These are phyloP conservation scores for Ophiostoma quercus DNA, from an alignment of 2,329 filamentous ascomycete species.

Conservation along the genomic window DNA sequence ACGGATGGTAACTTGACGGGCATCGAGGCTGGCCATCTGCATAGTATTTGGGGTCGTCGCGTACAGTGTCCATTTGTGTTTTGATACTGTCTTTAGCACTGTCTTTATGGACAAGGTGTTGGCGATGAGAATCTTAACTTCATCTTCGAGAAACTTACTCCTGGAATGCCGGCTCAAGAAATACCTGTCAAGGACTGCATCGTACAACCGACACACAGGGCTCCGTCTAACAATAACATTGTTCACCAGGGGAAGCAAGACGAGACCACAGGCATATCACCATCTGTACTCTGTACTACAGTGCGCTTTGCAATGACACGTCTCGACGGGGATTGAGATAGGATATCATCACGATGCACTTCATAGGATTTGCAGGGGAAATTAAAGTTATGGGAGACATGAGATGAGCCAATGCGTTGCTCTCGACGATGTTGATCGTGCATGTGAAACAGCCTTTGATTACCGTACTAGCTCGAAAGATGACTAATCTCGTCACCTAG, in stretches of 20 bases:
- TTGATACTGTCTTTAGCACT: background rate
- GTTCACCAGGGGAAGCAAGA: background rate
- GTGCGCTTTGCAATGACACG: background rate
- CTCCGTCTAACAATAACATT: background rate
- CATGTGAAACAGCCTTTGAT: background rate
- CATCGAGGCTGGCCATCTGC: background rate
- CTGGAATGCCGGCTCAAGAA: background rate
- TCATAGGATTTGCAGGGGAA: background rate
- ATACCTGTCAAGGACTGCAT: background rate
- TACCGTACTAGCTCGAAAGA: background rate
- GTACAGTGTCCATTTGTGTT: background rate
- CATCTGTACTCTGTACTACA: background rate
- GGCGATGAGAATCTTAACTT: background rate
- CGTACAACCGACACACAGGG: background rate
- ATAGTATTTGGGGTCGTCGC: background rate
- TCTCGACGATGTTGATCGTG: background rate
- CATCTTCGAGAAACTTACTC: background rate
- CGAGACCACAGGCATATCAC: background rate
- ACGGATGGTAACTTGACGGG: background rate
- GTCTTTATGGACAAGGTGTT: background rate
- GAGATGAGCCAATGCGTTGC: background rate
- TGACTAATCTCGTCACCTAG: conserved; percentile 10
- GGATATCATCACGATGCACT: background rate
- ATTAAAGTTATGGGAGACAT: background rate
- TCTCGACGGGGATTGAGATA: background rate